A percentile compares a stretch with the other conserved stretches of the same genome.
Evolutionary conservation across 2,329 filamentous ascomycete species (phyloP).

Genomic region (Penicillium nordicum): DNA sequence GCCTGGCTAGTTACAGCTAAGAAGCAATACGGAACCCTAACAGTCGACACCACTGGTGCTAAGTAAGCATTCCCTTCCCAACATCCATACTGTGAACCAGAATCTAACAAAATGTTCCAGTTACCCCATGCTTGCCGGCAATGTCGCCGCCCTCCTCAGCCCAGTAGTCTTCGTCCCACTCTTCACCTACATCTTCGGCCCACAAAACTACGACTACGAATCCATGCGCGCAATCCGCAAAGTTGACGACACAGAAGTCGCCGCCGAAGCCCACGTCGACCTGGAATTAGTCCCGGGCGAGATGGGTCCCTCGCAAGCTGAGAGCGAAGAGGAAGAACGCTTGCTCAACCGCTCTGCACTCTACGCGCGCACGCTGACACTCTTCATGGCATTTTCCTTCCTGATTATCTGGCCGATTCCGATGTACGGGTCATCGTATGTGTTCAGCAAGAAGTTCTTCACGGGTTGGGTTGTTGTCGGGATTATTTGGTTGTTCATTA

Average conservation of each 20-base stretch:
- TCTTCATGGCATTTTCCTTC: constrained; percentile 65
- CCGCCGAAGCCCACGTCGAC: constrained; percentile 61
- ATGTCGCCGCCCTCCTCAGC: constrained; percentile 75
- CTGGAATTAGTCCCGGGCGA: constrained; percentile 61
- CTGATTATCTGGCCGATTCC: constrained; percentile 89
- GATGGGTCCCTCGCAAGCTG: constrained; percentile 27
- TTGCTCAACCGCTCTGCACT: constrained; percentile 54
- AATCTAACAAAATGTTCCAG: constrained; percentile 17
- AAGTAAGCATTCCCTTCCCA: constrained; percentile 48
- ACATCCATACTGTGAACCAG: not conserved
- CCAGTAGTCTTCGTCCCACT: constrained; percentile 72
- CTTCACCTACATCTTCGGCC: constrained; percentile 67
- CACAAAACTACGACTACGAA: constrained; percentile 79
- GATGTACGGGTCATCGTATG: constrained; percentile 77
- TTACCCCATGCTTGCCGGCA: constrained; percentile 82
- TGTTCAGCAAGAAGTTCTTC: constrained; percentile 80
- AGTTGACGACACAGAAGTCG: constrained; percentile 73
- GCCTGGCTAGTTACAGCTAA: constrained; percentile 77
- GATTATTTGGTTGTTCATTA: constrained; percentile 76
- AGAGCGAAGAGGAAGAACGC: constrained; percentile 45
- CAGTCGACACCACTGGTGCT: constrained; percentile 72
- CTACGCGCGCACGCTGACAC: constrained; percentile 57
- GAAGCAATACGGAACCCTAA: constrained; percentile 64
- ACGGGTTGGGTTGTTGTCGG: constrained; percentile 75
- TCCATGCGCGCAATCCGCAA: constrained; percentile 77